Percentiles rank a stretch among this genome's conserved stretches.
Evolutionary conservation across 768 basidiomycete genomes (phyloP).

Genomic region (Kwoniella bestiolae): DNA sequence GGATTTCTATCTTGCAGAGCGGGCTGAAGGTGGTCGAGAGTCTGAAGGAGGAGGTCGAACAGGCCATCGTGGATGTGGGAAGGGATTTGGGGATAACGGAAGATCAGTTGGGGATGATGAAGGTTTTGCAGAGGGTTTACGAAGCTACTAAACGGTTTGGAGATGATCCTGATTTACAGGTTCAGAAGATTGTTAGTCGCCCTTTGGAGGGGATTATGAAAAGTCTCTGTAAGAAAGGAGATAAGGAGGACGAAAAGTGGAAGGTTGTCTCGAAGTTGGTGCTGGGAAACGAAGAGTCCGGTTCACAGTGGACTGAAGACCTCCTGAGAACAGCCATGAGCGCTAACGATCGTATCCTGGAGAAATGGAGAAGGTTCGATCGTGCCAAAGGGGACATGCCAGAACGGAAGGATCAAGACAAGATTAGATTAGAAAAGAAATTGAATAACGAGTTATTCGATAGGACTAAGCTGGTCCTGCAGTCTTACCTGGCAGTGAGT

Average conservation of each 20-base stretch:
- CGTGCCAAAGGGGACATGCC: neutral
- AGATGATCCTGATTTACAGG: slow-evolving; percentile 15
- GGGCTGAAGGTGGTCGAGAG: neutral
- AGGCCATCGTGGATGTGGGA: slow-evolving; percentile 5
- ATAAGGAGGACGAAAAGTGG: neutral
- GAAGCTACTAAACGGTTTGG: neutral
- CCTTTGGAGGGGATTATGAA: neutral
- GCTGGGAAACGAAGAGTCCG: neutral
- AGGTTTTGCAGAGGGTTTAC: neutral
- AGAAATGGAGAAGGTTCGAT: neutral
- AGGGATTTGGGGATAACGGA: neutral
- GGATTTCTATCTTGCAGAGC: slow-evolving; percentile 21
- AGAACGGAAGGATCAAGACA: neutral
- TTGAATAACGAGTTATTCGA: slow-evolving; percentile 44
- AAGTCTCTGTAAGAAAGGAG: neutral
- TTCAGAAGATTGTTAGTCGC: neutral
- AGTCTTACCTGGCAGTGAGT: slow-evolving; percentile 41
- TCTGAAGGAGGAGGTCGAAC: slow-evolving; percentile 7
- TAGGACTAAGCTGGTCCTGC: slow-evolving; percentile 32
- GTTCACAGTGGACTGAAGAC: slow-evolving; percentile 6
- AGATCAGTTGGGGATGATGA: neutral
- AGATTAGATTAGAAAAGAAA: neutral
- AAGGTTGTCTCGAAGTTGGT: neutral
- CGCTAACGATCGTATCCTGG: neutral
- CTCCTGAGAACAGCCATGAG: neutral